Evolutionary conservation across 805 yeast species (phyloP).

Genomic region (Maudiozyma turicensis): DNA sequence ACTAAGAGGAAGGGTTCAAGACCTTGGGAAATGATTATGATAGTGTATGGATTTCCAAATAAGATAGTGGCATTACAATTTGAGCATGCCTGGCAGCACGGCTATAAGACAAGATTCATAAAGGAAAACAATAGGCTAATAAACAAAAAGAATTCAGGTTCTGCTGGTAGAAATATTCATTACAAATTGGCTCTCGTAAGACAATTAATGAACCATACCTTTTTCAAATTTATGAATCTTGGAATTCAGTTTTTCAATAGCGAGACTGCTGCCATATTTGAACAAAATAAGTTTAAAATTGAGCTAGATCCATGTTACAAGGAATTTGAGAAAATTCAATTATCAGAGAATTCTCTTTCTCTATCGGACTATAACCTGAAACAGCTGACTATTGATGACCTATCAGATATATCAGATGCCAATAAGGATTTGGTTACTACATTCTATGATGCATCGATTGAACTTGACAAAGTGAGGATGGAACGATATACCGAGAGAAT

Average conservation of each 20-base stretch:
- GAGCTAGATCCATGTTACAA: neutral
- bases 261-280: slow-evolving; percentile 18
- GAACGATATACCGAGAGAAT: slow-evolving; percentile 14
- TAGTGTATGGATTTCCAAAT: slow-evolving; percentile 66
- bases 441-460: slow-evolving; percentile 16
- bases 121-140: slow-evolving; percentile 30
- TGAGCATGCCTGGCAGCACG: slow-evolving; percentile 81
- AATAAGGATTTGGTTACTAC: slow-evolving; percentile 22
- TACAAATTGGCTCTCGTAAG: slow-evolving; percentile 41
- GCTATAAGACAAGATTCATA: slow-evolving; percentile 55
- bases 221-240: slow-evolving; percentile 39
- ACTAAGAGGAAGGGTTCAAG: slow-evolving; percentile 49
- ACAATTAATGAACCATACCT: slow-evolving; percentile 33
- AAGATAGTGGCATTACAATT: slow-evolving; percentile 64
- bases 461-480: slow-evolving; percentile 8
- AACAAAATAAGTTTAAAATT: slow-evolving; percentile 15
- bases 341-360: slow-evolving; percentile 5
- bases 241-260: slow-evolving; percentile 37
- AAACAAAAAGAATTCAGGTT: slow-evolving; percentile 20
- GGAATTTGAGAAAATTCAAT: neutral
- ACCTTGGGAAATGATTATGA: slow-evolving; percentile 64
- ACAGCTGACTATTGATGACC: slow-evolving; percentile 8
- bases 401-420: slow-evolving; percentile 9
- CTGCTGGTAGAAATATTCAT: slow-evolving; percentile 30
- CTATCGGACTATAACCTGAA: slow-evolving; percentile 3